Evolutionary conservation across 495 filamentous ascomycete genomes (phyloP).

Genomic region (Cercophora scortea): DNA sequence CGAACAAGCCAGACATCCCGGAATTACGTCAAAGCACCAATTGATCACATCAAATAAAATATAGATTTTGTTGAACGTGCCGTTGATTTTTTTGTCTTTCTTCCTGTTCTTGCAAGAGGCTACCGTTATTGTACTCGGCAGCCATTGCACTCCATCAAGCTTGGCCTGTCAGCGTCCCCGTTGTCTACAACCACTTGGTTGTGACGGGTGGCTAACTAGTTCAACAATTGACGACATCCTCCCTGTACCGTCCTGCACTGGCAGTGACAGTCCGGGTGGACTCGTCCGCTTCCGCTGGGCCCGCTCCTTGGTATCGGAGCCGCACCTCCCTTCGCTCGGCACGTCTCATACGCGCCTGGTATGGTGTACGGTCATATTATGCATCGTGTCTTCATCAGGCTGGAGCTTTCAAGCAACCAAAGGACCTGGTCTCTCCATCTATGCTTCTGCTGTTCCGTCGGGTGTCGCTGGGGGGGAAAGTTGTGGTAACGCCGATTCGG

Average conservation of each 20-base stretch:
- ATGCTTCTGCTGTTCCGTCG: constrained; percentile 17
- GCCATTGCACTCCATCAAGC: constrained; percentile 1
- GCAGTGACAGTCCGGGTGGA: constrained; percentile 16
- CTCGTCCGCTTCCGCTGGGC: constrained; percentile 2
- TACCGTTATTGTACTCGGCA: neutral
- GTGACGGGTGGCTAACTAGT: constrained; percentile 13
- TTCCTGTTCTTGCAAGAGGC: constrained; percentile 6
- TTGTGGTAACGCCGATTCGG: constrained; percentile 29
- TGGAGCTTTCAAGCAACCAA: constrained; percentile 50
- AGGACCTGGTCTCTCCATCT: constrained; percentile 23
- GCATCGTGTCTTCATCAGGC: constrained; percentile 22
- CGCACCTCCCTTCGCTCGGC: constrained; percentile 6
- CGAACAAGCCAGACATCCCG: too few relatives aligned
- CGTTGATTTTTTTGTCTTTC: constrained; percentile 2
- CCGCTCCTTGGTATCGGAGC: constrained; percentile 1
- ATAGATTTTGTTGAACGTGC: neutral
- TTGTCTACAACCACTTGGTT: constrained; percentile 20
- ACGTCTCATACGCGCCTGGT: constrained; percentile 2
- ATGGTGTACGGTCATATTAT: constrained; percentile 4
- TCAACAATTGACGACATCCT: constrained; percentile 9
- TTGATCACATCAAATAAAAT: neutral
- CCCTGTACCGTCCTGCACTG: constrained; percentile 20
- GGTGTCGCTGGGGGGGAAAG: constrained; percentile 29
- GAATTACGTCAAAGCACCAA: neutral
- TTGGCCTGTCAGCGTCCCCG: neutral